These are phyloP conservation scores for Verticillium isaacii DNA, from an alignment of 2,329 filamentous ascomycete genomes.

Conservation along the genomic window DNA sequence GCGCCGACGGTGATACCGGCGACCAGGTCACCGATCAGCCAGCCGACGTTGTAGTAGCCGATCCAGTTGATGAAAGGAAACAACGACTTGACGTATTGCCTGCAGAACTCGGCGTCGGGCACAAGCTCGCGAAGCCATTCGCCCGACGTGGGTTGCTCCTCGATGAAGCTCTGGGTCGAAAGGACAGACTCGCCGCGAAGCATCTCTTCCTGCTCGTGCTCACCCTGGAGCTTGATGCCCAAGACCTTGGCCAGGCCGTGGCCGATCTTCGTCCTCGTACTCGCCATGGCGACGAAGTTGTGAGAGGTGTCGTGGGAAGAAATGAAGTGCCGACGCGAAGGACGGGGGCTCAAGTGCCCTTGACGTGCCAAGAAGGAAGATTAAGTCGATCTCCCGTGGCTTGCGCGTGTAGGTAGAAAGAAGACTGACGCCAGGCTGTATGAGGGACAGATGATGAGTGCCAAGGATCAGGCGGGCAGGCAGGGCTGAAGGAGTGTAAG, in stretches of 20 bases:
- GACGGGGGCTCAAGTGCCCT: background rate
- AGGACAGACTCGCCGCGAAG: constrained; percentile 76
- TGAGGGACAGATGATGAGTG: constrained; percentile 12
- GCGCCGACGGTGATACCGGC: constrained; percentile 62
- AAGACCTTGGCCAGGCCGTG: constrained; percentile 72
- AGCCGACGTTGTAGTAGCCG: constrained; percentile 78
- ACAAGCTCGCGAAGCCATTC: constrained; percentile 67
- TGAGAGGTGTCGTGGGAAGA: background rate
- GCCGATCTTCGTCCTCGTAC: constrained; percentile 54
- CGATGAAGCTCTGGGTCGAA: constrained; percentile 74
- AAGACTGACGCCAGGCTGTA: background rate
- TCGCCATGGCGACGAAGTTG: constrained; percentile 23
- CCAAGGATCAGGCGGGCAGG: constrained; percentile 8
- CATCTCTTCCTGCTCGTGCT: constrained; percentile 59
- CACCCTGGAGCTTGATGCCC: constrained; percentile 70
- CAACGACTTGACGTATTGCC: constrained; percentile 61
- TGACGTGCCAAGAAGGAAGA: background rate
- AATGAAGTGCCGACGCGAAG: background rate
- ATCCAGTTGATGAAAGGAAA: constrained; percentile 95
- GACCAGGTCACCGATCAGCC: constrained; percentile 83
- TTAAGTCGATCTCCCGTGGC: background rate
- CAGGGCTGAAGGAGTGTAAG: background rate
- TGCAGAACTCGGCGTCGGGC: constrained; percentile 52
- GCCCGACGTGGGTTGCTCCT: constrained; percentile 68
- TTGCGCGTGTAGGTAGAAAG: background rate